Percentiles rank a stretch among this genome's conserved stretches.
These are phyloP conservation scores for Venturia aucupariae DNA, from an alignment of 2,329 filamentous ascomycete species.

Conservation along the genomic window DNA sequence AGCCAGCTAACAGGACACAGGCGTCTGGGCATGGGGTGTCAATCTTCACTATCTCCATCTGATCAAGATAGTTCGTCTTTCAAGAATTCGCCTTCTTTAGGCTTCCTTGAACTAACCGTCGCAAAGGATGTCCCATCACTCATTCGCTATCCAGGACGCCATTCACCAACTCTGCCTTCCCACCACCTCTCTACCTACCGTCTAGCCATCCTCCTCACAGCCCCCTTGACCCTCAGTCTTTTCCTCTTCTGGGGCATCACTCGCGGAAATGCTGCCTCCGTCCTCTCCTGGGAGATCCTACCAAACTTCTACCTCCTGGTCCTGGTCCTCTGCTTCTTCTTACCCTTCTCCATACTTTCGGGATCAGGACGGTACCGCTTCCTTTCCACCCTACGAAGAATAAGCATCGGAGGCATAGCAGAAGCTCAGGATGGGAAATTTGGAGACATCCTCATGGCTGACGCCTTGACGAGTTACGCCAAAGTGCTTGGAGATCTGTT, in stretches of 20 bases:
- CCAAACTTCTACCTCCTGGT: slow-evolving; percentile 75
- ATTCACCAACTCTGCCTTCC: slow-evolving; percentile 58
- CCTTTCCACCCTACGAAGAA: slow-evolving; percentile 63
- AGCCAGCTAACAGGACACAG: slow-evolving; percentile 35
- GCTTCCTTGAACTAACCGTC: slow-evolving; percentile 18
- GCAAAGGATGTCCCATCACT: slow-evolving; percentile 67
- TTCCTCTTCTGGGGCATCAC: slow-evolving; percentile 77
- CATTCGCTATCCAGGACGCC: slow-evolving; percentile 74
- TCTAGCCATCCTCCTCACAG: slow-evolving; percentile 66
- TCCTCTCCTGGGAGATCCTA: slow-evolving; percentile 73
- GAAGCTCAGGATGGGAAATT: slow-evolving; percentile 85
- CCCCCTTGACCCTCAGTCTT: slow-evolving; percentile 62
- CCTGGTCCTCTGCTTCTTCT: slow-evolving; percentile 60
- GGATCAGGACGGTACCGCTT: slow-evolving; percentile 66
- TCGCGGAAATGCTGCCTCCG: slow-evolving; percentile 56
- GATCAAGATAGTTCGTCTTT: slow-evolving; percentile 56
- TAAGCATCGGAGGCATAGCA: slow-evolving; percentile 77
- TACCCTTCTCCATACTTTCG: slow-evolving; percentile 62
- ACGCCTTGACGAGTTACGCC: slow-evolving; percentile 89
- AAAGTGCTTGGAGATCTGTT: slow-evolving; percentile 87
- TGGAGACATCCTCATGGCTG: slow-evolving; percentile 84
- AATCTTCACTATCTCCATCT: slow-evolving; percentile 81
- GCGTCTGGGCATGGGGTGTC: slow-evolving; percentile 88
- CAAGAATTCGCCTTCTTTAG: not conserved
- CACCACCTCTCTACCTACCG: slow-evolving; percentile 81